Percentiles rank a stretch among this genome's conserved stretches.
These are phyloP conservation scores for Graphium sp. DNA, from an alignment of 2,329 filamentous ascomycete genomes.

Conservation along the genomic window DNA sequence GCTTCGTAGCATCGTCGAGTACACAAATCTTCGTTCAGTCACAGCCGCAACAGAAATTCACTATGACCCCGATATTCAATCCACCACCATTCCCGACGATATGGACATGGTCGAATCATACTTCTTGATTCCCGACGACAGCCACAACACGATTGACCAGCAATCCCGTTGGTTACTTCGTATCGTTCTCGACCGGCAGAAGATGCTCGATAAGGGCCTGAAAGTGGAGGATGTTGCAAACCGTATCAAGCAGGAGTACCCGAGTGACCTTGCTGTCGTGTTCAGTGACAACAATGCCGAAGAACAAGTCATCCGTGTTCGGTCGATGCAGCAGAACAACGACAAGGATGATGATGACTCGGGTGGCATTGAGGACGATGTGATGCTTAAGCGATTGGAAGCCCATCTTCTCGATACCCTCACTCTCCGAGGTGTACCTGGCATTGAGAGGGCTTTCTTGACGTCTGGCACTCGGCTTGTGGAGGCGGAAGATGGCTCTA, in stretches of 20 bases:
- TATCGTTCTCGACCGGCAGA: constrained; percentile 82
- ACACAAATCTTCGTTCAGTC: constrained; percentile 83
- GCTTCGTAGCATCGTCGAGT: constrained; percentile 79
- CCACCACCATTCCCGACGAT: constrained; percentile 76
- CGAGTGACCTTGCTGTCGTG: constrained; percentile 72
- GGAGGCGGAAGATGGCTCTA: constrained; percentile 50
- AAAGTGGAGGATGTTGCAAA: constrained; percentile 80
- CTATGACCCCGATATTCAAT: constrained; percentile 82
- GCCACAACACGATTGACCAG: constrained; percentile 39
- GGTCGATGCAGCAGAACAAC: constrained; percentile 57
- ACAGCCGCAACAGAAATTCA: constrained; percentile 90
- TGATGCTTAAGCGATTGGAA: constrained; percentile 83
- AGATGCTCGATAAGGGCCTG: constrained; percentile 87
- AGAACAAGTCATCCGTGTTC: constrained; percentile 83
- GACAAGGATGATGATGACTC: constrained; percentile 59
- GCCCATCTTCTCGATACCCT: constrained; percentile 81
- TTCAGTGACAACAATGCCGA: constrained; percentile 98
- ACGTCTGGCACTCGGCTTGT: constrained; percentile 60
- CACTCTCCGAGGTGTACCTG: constrained; percentile 76
- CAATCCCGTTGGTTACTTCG: constrained; percentile 94
- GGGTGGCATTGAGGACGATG: constrained; percentile 62
- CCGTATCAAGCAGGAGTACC: constrained; percentile 80
- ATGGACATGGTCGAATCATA: constrained; percentile 91
- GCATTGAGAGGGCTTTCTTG: constrained; percentile 84
- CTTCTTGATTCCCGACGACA: constrained; percentile 81